Base-by-base conservation (phyloP, 1,284 basidiomycete genomes). In the Singerocomus inundabilis region DNA sequence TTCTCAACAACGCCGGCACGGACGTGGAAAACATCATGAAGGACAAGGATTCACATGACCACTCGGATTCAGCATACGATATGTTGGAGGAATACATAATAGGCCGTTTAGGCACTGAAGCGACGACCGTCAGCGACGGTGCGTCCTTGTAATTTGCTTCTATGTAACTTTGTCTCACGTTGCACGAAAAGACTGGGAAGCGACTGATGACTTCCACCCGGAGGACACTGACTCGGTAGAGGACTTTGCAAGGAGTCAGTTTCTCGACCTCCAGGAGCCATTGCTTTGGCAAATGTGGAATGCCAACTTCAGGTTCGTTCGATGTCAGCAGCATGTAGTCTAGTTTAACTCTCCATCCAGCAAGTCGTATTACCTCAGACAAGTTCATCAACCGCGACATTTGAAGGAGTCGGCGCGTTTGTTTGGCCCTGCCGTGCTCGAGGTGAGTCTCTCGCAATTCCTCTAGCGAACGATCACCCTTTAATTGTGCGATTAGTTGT, bases 341-440 rank as follows among this genome's bases (percentile, higher is more conserved):
- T 30, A 9, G 24, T 24, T 28, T 43, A 40, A 35, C 31, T 39
- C 21, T 38, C 42, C 40, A 28, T 66, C 46, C 59, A 87, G 88
- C 64, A 99, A 99, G 77, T 84, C 89, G 21, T 99, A 97, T 68
- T 99, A 99, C 70, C 77, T 99, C 46, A 82, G 92, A 64, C 96
- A 99, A 70, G 93, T 99, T 0, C 96, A 99, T 70, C 93, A 96
- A 70, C 91, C 96, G 7, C 85, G 96, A 42, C 97, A 99, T 70
- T 70, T 97, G 46, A 78, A 86, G 28, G 80, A 94, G 41, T 87
- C 93, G 11, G 94, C 94, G 1, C 84, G 91, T 54, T 76, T 99
- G 56, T 98, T 99, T 67, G 88, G 88, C 15, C 85, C 86, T 6
- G 75, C 79, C 51, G 80, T 85, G 55, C 83, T 98, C 32, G 96